phyloP scores from a whole-genome alignment of 208 protist genomes.

The Leishmania mexicana region DNA sequence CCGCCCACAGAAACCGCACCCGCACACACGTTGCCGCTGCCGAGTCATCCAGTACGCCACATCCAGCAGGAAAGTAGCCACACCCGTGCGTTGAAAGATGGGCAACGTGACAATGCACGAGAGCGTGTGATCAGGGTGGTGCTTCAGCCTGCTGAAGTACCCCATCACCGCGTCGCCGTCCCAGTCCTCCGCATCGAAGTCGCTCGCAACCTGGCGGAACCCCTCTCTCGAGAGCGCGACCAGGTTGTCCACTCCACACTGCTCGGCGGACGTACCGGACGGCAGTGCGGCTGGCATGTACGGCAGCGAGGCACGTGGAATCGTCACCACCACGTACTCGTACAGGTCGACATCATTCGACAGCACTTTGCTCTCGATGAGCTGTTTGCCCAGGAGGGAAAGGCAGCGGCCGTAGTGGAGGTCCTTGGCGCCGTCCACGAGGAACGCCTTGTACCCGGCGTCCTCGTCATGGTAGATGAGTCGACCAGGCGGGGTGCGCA shows the following conservation, averaged over 20 bases:
- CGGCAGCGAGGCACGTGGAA: slow-evolving; percentile 46
- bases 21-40: slow-evolving; percentile 60
- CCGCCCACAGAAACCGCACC: slow-evolving; percentile 49
- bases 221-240: slow-evolving; percentile 16
- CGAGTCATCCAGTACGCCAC: slow-evolving; percentile 58
- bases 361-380: slow-evolving; percentile 77
- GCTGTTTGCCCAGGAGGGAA: slow-evolving; percentile 58
- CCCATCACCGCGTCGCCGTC: slow-evolving; percentile 59
- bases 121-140: slow-evolving; percentile 60
- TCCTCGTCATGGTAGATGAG: slow-evolving; percentile 56
- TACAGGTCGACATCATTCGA: slow-evolving; percentile 77
- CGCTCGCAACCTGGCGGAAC: slow-evolving; percentile 38
- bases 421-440: slow-evolving; percentile 68
- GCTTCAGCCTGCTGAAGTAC: slow-evolving; percentile 75
- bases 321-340: slow-evolving; percentile 74
- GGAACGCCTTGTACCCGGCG: slow-evolving; percentile 39
- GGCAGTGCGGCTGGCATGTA: slow-evolving; percentile 20
- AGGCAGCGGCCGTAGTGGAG: slow-evolving; percentile 70
- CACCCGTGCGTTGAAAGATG: slow-evolving; percentile 57
- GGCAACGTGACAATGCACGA: slow-evolving; percentile 75
- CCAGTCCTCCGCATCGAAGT: slow-evolving; percentile 59
- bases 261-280: neutral
- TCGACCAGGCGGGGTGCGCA: slow-evolving; percentile 44
- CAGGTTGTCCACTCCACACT: neutral
- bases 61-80: slow-evolving; percentile 64